Percentiles rank a stretch among this genome's conserved stretches.
Conservation (phyloP, 2,329 filamentous ascomycete species). For the Nigrospora osmanthi region DNA sequence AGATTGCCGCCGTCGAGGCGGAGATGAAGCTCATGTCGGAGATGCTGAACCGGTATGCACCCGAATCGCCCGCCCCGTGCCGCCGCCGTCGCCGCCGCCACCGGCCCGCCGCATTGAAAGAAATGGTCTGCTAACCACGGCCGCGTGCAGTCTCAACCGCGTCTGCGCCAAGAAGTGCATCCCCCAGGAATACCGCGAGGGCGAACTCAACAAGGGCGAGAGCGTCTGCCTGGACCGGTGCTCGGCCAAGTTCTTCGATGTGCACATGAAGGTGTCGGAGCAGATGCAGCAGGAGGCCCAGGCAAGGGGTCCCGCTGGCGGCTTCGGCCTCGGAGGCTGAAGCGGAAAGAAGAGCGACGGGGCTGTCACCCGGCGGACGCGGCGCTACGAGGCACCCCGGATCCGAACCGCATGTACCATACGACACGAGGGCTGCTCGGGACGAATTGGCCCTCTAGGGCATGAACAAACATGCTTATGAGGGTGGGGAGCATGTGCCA, state of each 20-base stretch:
- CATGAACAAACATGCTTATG: no score
- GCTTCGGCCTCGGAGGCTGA: slow-evolving; percentile 35
- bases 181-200: slow-evolving; percentile 85
- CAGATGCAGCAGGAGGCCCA: slow-evolving; percentile 87
- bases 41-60: slow-evolving; percentile 86
- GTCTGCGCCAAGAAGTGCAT: slow-evolving; percentile 94
- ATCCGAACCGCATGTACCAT: not conserved
- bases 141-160: slow-evolving; percentile 60
- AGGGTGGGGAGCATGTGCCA: no score
- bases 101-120: not conserved
- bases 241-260: slow-evolving; percentile 96
- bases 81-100: no score
- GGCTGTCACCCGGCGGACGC: no score
- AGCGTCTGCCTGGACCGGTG: slow-evolving; percentile 97
- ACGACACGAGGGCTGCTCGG: not conserved
- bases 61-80: not conserved
- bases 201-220: slow-evolving; percentile 97
- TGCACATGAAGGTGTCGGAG: slow-evolving; percentile 95
- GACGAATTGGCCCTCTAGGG: no score
- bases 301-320: slow-evolving; percentile 49
- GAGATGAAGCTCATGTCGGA: slow-evolving; percentile 97
- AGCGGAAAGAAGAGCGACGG: no score
- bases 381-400: no score
- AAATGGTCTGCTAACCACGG: not conserved
- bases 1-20: slow-evolving; percentile 91